A percentile compares a stretch with the other conserved stretches of the same genome.
phyloP scores from a whole-genome alignment of 2,329 filamentous ascomycete species.

The Colletotrichum zoysiae region DNA sequence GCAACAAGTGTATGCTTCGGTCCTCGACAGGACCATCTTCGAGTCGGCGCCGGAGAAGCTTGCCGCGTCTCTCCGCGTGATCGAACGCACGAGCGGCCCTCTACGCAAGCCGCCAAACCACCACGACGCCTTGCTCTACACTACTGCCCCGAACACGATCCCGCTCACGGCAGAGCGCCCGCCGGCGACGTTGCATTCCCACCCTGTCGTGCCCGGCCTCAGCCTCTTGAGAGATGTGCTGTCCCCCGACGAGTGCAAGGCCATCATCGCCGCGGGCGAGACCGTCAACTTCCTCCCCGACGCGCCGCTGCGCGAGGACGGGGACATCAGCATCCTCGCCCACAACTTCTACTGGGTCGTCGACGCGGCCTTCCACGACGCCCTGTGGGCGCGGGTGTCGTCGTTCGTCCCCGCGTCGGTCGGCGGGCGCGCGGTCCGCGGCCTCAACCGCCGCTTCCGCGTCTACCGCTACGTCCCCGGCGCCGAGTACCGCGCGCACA shows the following conservation, averaged over 20 bases:
- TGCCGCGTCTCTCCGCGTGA: slow-evolving; percentile 62
- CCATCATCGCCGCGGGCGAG: slow-evolving; percentile 76
- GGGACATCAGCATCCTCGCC: slow-evolving; percentile 73
- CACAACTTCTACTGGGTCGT: slow-evolving; percentile 83
- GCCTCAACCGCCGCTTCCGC: slow-evolving; percentile 77
- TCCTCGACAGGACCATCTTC: slow-evolving; percentile 69
- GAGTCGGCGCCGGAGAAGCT: slow-evolving; percentile 53
- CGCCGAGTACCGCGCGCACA: slow-evolving; percentile 78
- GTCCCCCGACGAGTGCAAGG: slow-evolving; percentile 70
- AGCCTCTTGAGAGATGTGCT: slow-evolving; percentile 72
- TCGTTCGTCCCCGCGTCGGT: slow-evolving; percentile 68
- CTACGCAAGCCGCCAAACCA: slow-evolving; percentile 76
- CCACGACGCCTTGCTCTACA: slow-evolving; percentile 74
- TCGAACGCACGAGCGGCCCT: slow-evolving; percentile 71
- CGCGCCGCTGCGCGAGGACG: slow-evolving; percentile 74
- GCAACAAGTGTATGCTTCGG: slow-evolving; percentile 65
- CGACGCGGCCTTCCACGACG: slow-evolving; percentile 72
- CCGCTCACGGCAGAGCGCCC: slow-evolving; percentile 59
- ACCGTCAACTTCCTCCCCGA: slow-evolving; percentile 75
- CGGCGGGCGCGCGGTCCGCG: slow-evolving; percentile 68
- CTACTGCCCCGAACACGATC: slow-evolving; percentile 69
- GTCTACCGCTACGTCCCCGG: slow-evolving; percentile 81
- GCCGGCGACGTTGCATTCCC: slow-evolving; percentile 66
- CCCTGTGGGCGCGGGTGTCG: slow-evolving; percentile 71
- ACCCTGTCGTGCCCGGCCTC: slow-evolving; percentile 73